Conservation (phyloP, 2,329 filamentous ascomycete species). For the Cercospora zeae-maydis region DNA sequence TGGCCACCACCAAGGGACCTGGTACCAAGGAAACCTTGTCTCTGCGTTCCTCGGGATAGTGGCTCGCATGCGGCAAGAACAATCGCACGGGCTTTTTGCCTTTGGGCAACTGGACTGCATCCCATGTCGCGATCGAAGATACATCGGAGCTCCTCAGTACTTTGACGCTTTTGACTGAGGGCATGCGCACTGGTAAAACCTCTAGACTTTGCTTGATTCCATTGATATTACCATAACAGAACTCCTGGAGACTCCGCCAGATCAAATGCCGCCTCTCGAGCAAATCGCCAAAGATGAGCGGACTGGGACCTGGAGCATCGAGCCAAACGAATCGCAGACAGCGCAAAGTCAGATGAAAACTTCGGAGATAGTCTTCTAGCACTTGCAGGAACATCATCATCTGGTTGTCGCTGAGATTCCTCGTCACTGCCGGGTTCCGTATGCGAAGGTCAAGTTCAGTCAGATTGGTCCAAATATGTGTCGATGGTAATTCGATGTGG, state of each 20-base stretch:
- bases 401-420: constrained; percentile 25
- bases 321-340: constrained; percentile 34
- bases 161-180: background rate
- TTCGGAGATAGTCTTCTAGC: constrained; percentile 33
- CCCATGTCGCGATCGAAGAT: background rate
- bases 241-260: constrained; percentile 27
- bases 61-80: no score
- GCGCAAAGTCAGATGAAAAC: constrained; percentile 30
- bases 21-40: background rate
- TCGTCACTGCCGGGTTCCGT: constrained; percentile 23
- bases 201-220: background rate
- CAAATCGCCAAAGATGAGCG: constrained; percentile 27
- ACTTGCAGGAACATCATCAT: constrained; percentile 31
- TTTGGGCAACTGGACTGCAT: background rate
- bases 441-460: constrained; percentile 31
- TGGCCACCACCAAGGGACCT: background rate
- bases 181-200: background rate
- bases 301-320: constrained; percentile 31
- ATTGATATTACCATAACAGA: constrained; percentile 29
- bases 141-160: background rate
- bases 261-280: constrained; percentile 15
- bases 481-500: background rate
- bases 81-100: background rate
- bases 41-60: background rate
- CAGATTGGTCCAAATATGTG: constrained; percentile 29